Evolutionary conservation across 1,284 basidiomycete species (phyloP), one percentile per base, ranked within the genome.

Genomic region (Tetrapyrgos nigripes): DNA sequence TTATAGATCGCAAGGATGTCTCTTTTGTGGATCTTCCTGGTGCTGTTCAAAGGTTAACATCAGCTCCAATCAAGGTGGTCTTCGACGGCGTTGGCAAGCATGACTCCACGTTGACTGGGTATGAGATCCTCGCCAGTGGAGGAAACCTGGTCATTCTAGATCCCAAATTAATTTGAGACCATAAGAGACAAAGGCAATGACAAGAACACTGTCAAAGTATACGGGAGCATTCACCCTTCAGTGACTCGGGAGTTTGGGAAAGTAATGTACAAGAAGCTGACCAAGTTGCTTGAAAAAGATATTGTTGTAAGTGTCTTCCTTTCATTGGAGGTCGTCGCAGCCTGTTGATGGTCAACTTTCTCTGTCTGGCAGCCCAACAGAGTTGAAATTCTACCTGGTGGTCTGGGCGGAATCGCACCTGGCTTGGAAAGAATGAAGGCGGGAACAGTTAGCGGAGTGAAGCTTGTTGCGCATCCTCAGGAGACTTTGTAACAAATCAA

Each of bases 391-490:
- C 65, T 87, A 2, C 73, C 78, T 0, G 68, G 70, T 29, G 85
- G 85, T 4, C 68, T 87, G 9, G 63, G 63, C 3, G 83, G 79
- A 2, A 78, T 87, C 17, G 48, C 64, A 0, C 72, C 59, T 9
- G 85, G 81, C 0, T 63, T 87, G 53, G 68, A 76, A 29, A 70
- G 71, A 56, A 50, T 87, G 66, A 68, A 72, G 61, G 61, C 67
- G 1, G 69, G 74, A 8, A 63, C 78, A 52, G 73, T 86, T 17
- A 84, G 81, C 26, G 82, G 76, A 2, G 66, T 69, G n/a, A 86
- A 87, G 65, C 69, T 87, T 9, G 71, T 87, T 14, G 79, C 64
- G 1, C 76, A 67, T 46, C 83, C 83, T 3, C 76, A 79, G 50
- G 81, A 86, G 61, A 82, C 37, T n/a, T n/a, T n/a, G n/a, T n/a